These are phyloP conservation scores for Friedmanniomyces simplex DNA, from an alignment of 495 filamentous ascomycete species.

Conservation along the genomic window DNA sequence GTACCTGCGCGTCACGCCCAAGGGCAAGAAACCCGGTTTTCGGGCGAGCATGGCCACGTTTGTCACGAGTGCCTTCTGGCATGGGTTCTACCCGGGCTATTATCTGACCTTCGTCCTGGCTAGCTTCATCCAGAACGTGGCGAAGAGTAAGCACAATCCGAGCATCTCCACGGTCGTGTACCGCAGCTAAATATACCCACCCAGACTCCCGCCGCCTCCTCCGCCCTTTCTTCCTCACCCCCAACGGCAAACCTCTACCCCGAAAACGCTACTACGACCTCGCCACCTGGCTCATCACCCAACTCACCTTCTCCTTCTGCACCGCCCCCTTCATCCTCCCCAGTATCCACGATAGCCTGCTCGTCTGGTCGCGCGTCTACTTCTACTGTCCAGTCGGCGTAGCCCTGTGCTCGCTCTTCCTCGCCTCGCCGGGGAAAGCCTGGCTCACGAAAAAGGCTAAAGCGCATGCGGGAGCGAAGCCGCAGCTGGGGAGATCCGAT, in stretches of 20 bases:
- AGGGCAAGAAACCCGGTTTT: constrained; percentile 94
- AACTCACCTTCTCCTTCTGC: constrained; percentile 71
- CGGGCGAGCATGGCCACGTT: constrained; percentile 91
- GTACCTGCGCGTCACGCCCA: constrained; percentile 89
- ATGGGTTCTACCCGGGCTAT: constrained; percentile 95
- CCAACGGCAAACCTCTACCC: constrained; percentile 53
- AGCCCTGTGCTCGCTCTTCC: constrained; percentile 56
- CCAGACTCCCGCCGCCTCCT: constrained; percentile 69
- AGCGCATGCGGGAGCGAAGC: constrained; percentile 33
- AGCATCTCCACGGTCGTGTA: background rate
- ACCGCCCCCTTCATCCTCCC: constrained; percentile 77
- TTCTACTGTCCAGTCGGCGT: constrained; percentile 71
- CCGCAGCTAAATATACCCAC: constrained; percentile 6
- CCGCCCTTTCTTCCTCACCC: constrained; percentile 69
- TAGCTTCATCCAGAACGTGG: constrained; percentile 80
- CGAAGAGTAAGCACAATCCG: constrained; percentile 59
- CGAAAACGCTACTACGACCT: constrained; percentile 83
- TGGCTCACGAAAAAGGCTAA: constrained; percentile 51
- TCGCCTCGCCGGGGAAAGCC: constrained; percentile 64
- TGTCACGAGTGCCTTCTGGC: constrained; percentile 89
- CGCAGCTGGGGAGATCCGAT: constrained; percentile 19
- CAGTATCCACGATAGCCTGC: constrained; percentile 51
- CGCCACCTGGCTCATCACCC: constrained; percentile 67
- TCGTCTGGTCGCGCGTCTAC: constrained; percentile 76
- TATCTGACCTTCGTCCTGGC: constrained; percentile 85